Evolutionary conservation across 192 early-diverging fungal genomes (phyloP).

Genomic region (Coemansia sp.): DNA sequence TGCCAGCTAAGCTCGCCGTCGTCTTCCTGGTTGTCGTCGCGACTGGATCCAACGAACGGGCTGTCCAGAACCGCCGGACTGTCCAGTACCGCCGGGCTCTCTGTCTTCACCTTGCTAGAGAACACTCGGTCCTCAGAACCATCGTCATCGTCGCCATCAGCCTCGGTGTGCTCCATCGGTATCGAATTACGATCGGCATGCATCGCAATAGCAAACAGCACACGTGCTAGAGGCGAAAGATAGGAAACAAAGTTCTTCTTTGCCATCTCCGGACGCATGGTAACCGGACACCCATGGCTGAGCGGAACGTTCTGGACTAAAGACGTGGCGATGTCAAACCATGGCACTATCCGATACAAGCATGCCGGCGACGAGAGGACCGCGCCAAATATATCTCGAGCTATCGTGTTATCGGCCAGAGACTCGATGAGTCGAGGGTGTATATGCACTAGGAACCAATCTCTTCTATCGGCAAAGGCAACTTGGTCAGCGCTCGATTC

Average conservation of each 20-base stretch:
- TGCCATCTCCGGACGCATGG: slow-evolving; percentile 22
- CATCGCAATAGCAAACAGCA: slow-evolving; percentile 33
- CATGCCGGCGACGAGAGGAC: slow-evolving; percentile 26
- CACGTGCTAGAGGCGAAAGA: slow-evolving; percentile 41
- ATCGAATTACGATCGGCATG: slow-evolving; percentile 14
- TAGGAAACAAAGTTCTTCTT: slow-evolving; percentile 41
- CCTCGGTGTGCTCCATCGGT: background rate
- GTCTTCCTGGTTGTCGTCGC: background rate
- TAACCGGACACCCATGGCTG: slow-evolving; percentile 34
- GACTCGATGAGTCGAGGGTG: slow-evolving; percentile 19
- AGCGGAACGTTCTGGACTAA: slow-evolving; percentile 31
- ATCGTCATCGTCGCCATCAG: slow-evolving; percentile 1
- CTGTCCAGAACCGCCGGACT: slow-evolving; percentile 2
- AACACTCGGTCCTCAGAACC: background rate
- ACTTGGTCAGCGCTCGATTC: slow-evolving; percentile 7
- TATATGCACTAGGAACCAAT: slow-evolving; percentile 42
- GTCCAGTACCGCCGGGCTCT: slow-evolving; percentile 2
- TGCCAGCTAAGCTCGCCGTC: slow-evolving; percentile 32
- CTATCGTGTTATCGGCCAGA: slow-evolving; percentile 9
- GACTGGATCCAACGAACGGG: background rate
- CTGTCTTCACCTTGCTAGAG: background rate
- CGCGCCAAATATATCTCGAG: slow-evolving; percentile 22
- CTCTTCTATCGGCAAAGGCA: slow-evolving; percentile 37
- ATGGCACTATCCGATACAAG: slow-evolving; percentile 31
- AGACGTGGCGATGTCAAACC: slow-evolving; percentile 40